A percentile compares a stretch with the other conserved stretches of the same genome.
Evolutionary conservation across 805 yeast species (phyloP).

Genomic region (Yarrowia keelungensis): DNA sequence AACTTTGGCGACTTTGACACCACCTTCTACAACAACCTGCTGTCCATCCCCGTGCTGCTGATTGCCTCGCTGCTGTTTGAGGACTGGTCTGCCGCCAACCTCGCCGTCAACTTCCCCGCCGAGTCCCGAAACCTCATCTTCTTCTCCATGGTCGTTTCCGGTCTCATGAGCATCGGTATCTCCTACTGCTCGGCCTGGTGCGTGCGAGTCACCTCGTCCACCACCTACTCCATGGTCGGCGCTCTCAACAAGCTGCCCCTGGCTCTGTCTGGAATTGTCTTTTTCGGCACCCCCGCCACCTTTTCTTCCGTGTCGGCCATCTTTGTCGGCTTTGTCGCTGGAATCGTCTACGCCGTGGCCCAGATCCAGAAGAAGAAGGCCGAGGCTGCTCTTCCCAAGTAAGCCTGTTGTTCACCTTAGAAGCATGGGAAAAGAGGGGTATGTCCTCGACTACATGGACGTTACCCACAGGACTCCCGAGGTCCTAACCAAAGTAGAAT

Average conservation of each 20-base stretch:
- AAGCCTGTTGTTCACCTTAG: not conserved
- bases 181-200: constrained; percentile 99
- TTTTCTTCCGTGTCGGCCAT: constrained; percentile 91
- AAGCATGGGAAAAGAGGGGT: not conserved
- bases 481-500: constrained; percentile 4
- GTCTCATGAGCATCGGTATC: constrained; percentile 93
- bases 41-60: constrained; percentile 88
- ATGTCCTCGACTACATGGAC: not conserved
- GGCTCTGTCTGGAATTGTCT: constrained; percentile 91
- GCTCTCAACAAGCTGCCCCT: constrained; percentile 98
- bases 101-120: constrained; percentile 78
- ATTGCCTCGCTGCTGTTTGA: constrained; percentile 78
- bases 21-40: constrained; percentile 95
- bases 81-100: constrained; percentile 89
- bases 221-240: constrained; percentile 99
- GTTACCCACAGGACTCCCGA: not conserved
- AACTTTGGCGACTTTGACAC: constrained; percentile 93
- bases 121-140: constrained; percentile 72
- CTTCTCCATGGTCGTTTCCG: constrained; percentile 87
- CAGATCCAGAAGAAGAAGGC: constrained; percentile 83
- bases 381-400: constrained; percentile 44
- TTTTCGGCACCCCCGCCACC: constrained; percentile 95
- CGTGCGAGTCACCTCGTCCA: constrained; percentile 97
- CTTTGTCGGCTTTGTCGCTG: constrained; percentile 92
- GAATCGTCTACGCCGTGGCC: constrained; percentile 94